phyloP scores from a whole-genome alignment of 2,329 filamentous ascomycete genomes.

The Penicillium hordei region DNA sequence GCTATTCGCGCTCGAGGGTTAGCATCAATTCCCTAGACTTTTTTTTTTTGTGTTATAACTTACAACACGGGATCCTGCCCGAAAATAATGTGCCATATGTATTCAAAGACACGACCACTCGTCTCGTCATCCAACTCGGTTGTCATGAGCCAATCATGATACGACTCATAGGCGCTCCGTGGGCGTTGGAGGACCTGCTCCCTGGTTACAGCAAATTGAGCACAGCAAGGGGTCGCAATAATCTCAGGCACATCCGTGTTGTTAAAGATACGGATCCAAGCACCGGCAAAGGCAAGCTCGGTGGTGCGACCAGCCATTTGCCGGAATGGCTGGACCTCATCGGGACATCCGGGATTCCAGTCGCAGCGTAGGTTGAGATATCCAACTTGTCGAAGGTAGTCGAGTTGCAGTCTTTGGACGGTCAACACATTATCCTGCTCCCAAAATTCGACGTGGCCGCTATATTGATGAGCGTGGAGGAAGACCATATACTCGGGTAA shows the following conservation, averaged over 20 bases:
- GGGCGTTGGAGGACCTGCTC: conserved; percentile 53
- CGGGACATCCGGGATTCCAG: conserved; percentile 36
- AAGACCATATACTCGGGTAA: conserved; percentile 56
- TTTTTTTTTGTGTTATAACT: conserved; percentile 16
- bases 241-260: conserved; percentile 46
- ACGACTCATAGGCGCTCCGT: conserved; percentile 54
- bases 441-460: conserved; percentile 53
- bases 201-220: conserved; percentile 63
- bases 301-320: conserved; percentile 19
- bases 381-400: conserved; percentile 52
- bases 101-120: conserved; percentile 62
- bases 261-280: conserved; percentile 32
- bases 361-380: conserved; percentile 61
- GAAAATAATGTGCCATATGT: conserved; percentile 63
- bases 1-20: conserved; percentile 12
- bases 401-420: conserved; percentile 49
- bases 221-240: conserved; percentile 60
- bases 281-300: conserved; percentile 31
- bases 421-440: conserved; percentile 54
- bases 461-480: conserved; percentile 55
- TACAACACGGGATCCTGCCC: conserved; percentile 43
- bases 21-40: conserved; percentile 1
- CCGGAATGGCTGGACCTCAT: conserved; percentile 34
- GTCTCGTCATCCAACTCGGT: conserved; percentile 56
- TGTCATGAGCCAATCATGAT: conserved; percentile 58